phyloP scores from a whole-genome alignment of 1,284 basidiomycete species.

The Puccinia brachypodii region DNA sequence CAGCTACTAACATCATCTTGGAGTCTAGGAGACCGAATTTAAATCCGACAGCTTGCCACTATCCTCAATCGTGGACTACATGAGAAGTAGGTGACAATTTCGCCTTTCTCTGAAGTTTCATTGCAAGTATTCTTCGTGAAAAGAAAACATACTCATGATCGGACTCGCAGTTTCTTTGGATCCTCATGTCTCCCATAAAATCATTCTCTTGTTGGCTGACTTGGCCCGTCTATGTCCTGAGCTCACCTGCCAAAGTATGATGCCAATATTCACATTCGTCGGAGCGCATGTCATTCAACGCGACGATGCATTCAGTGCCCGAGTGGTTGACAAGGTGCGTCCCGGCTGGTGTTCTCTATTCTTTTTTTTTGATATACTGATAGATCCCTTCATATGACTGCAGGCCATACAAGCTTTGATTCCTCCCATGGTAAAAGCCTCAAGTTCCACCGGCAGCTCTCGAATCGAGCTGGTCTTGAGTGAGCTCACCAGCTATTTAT shows the following conservation, averaged over 20 bases:
- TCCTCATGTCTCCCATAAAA: constrained; percentile 91
- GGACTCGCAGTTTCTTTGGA: constrained; percentile 68
- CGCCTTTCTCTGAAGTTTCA: background rate
- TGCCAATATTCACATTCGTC: constrained; percentile 99
- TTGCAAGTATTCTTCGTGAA: background rate
- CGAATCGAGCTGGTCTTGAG: constrained; percentile 67
- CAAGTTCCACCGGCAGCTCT: constrained; percentile 64
- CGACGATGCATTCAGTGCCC: constrained; percentile 92
- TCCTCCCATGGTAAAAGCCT: constrained; percentile 80
- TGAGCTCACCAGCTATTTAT: constrained; percentile 51
- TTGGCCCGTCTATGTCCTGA: constrained; percentile 83
- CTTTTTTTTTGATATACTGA: background rate
- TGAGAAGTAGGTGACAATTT: constrained; percentile 31
- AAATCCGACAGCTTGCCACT: constrained; percentile 30
- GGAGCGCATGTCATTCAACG: constrained; percentile 93
- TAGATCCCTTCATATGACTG: background rate
- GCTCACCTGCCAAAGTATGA: constrained; percentile 87
- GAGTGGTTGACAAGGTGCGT: constrained; percentile 82
- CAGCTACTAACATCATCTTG: background rate
- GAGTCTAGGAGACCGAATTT: constrained; percentile 27
- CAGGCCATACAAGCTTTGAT: constrained; percentile 90
- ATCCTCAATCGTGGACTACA: constrained; percentile 48
- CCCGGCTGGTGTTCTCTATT: background rate
- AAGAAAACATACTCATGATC: background rate
- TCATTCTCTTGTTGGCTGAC: constrained; percentile 81